A percentile compares a stretch with the other conserved stretches of the same genome.
Evolutionary conservation across 2,329 filamentous ascomycete species (phyloP).

Genomic region (Thelonectria discophora): DNA sequence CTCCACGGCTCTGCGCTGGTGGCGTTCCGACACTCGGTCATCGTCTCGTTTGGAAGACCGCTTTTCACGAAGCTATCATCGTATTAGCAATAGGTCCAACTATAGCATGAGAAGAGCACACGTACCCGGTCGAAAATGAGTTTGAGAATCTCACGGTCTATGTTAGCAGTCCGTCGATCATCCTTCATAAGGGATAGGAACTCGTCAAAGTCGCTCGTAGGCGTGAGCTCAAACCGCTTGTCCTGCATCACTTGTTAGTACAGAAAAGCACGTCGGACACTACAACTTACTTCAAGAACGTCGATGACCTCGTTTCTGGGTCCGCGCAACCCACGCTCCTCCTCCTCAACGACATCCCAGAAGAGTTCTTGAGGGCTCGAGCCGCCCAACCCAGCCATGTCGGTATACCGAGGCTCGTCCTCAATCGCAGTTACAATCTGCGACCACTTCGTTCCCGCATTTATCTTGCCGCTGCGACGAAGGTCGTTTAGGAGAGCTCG

Average conservation of each 20-base stretch:
- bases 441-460: conserved; percentile 90
- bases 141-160: conserved; percentile 80
- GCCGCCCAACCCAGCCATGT: conserved; percentile 83
- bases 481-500: conserved; percentile 78
- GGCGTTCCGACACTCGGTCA: conserved; percentile 83
- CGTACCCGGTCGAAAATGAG: conserved; percentile 84
- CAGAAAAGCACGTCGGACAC: neutral
- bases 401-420: conserved; percentile 82
- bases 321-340: conserved; percentile 85
- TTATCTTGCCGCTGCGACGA: conserved; percentile 79
- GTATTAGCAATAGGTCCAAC: conserved; percentile 9
- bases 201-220: conserved; percentile 87
- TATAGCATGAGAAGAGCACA: conserved; percentile 23
- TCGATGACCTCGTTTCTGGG: conserved; percentile 86
- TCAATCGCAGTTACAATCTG: conserved; percentile 78
- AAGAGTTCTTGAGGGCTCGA: conserved; percentile 92
- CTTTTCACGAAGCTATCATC: conserved; percentile 78
- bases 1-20: conserved; percentile 86
- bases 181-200: conserved; percentile 83
- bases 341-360: conserved; percentile 94
- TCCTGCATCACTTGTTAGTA: conserved; percentile 63
- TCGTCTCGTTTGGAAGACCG: conserved; percentile 81
- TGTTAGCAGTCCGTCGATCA: conserved; percentile 87
- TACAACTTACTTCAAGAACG: conserved; percentile 78
- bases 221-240: conserved; percentile 88